Conservation (phyloP, 2,329 filamentous ascomycete genomes). For the Hortaea sp. region DNA sequence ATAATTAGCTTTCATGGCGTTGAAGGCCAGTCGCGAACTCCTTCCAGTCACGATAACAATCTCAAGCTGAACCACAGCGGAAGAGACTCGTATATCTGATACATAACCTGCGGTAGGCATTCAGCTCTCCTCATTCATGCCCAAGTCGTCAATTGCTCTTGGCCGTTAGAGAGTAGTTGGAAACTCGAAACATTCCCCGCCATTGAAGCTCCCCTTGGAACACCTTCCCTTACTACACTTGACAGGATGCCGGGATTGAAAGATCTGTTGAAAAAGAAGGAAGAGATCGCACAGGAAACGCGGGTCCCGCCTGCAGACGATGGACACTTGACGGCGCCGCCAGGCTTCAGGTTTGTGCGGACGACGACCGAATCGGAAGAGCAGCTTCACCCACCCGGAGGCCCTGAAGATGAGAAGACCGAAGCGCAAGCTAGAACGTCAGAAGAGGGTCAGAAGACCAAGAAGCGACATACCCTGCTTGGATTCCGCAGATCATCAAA, state of each 20-base stretch:
- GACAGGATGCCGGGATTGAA: conserved; percentile 47
- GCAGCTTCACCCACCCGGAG: conserved; percentile 59
- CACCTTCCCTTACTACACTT: background rate
- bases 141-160: no score
- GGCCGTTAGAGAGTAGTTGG: no score
- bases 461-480: conserved; percentile 12
- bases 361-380: conserved; percentile 75
- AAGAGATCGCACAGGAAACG: conserved; percentile 36
- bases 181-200: background rate
- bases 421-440: conserved; percentile 10
- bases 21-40: background rate
- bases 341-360: conserved; percentile 74
- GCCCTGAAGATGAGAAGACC: conserved; percentile 32
- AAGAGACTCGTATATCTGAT: no score
- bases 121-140: background rate
- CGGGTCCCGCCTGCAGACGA: conserved; percentile 9
- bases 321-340: conserved; percentile 29
- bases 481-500: conserved; percentile 27
- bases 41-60: no score
- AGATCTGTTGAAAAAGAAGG: conserved; percentile 54
- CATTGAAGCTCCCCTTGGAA: background rate
- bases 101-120: background rate
- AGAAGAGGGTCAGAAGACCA: conserved; percentile 15
- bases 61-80: no score
- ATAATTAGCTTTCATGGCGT: conserved; percentile 3